Conservation (phyloP, 345 rosid genomes). For the Lepidium didymum region DNA sequence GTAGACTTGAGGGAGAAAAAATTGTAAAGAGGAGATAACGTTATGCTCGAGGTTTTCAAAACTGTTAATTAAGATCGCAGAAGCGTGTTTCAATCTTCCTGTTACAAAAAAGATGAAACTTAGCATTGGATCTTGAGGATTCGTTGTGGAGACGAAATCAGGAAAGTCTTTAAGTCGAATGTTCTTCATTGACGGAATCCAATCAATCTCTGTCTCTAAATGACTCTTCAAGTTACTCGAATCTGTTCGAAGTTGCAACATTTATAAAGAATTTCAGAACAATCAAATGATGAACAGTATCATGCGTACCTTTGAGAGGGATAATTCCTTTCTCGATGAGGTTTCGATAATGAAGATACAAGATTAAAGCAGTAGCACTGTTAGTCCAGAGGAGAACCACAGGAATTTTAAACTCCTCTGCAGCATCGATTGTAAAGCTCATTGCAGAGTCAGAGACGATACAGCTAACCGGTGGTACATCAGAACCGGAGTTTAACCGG, state of each 20-base stretch:
- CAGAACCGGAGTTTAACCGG: constrained; percentile 16
- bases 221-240: constrained; percentile 20
- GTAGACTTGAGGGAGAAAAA: constrained; percentile 28
- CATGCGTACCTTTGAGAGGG: constrained; percentile 32
- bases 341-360: constrained; percentile 7
- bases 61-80: constrained; percentile 37
- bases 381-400: constrained; percentile 27
- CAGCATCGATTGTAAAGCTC: constrained; percentile 29
- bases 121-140: constrained; percentile 32
- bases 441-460: constrained; percentile 30
- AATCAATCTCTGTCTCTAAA: constrained; percentile 33
- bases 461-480: constrained; percentile 32
- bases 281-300: not conserved
- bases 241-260: constrained; percentile 15
- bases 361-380: constrained; percentile 20
- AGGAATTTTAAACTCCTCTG: constrained; percentile 23
- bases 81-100: constrained; percentile 23
- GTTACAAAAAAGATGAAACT: constrained; percentile 7
- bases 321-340: constrained; percentile 22
- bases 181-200: constrained; percentile 43
- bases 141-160: constrained; percentile 30
- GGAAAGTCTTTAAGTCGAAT: constrained; percentile 44
- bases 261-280: not conserved
- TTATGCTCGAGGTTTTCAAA: constrained; percentile 32
- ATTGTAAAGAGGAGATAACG: constrained; percentile 18